phyloP scores from a whole-genome alignment of 805 yeast genomes.

The Sugiyamaella marilandica region DNA sequence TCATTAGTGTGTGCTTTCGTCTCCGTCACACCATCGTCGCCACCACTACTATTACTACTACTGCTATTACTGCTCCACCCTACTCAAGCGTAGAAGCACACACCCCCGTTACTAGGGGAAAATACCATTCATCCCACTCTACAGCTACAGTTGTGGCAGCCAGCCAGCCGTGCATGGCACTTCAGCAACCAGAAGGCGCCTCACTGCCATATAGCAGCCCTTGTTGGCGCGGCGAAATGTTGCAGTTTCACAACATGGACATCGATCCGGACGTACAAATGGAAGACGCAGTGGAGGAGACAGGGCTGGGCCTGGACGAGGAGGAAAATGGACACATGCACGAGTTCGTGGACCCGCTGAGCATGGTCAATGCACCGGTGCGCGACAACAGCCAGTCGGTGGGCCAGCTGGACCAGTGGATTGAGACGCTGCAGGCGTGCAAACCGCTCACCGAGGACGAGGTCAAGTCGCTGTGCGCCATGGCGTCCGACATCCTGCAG shows the following conservation, averaged over 20 bases:
- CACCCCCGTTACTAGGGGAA: too few species aligned
- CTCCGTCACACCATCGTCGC: too few species aligned
- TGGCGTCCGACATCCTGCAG: slow-evolving; percentile 78
- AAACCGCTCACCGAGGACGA: slow-evolving; percentile 60
- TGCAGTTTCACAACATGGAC: slow-evolving; percentile 26
- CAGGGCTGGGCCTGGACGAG: slow-evolving; percentile 74
- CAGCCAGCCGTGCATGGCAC: too few species aligned
- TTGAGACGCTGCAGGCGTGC: slow-evolving; percentile 52
- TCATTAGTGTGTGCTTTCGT: too few species aligned
- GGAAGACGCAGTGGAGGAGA: slow-evolving; percentile 44
- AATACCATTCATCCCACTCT: not conserved
- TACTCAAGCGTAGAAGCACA: too few species aligned
- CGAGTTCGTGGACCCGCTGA: slow-evolving; percentile 12
- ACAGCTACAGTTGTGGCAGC: not conserved
- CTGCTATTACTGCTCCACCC: too few species aligned
- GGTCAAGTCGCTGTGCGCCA: slow-evolving; percentile 72
- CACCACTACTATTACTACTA: too few species aligned
- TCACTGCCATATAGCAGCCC: not conserved
- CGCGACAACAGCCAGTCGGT: slow-evolving; percentile 44
- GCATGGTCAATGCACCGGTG: slow-evolving; percentile 49
- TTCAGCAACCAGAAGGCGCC: not conserved
- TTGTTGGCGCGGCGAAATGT: not conserved
- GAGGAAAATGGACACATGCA: slow-evolving; percentile 43
- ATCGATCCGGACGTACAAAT: slow-evolving; percentile 38
- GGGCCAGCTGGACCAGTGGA: slow-evolving; percentile 83